These are phyloP conservation scores for Stephanodiscus triporus DNA, from an alignment of 108 stramenopile species.

Conservation along the genomic window DNA sequence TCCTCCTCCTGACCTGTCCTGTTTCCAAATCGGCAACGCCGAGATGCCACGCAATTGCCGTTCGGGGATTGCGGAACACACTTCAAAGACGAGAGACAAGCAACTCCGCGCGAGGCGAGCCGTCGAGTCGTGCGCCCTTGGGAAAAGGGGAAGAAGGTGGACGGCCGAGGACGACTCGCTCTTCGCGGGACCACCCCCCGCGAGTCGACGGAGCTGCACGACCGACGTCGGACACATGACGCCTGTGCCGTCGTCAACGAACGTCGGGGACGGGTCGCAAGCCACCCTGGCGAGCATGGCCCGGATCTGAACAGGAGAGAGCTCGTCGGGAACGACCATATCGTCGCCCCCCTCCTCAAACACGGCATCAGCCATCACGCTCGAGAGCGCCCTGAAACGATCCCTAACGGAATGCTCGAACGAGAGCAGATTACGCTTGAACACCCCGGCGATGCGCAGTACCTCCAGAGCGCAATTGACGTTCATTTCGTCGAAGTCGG, in stretches of 20 bases:
- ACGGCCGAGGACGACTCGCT: slow-evolving; percentile 2
- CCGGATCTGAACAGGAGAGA: slow-evolving; percentile 74
- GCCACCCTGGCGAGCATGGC: slow-evolving; percentile 67
- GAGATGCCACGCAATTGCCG: slow-evolving; percentile 67
- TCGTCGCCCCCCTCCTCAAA: slow-evolving; percentile 15
- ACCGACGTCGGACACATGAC: slow-evolving; percentile 42
- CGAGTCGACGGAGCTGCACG: slow-evolving; percentile 51
- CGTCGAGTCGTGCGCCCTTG: slow-evolving; percentile 57
- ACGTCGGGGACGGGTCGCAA: slow-evolving; percentile 39
- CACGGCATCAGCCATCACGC: slow-evolving; percentile 48
- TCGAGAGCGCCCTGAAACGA: slow-evolving; percentile 55
- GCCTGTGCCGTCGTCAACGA: slow-evolving; percentile 40
- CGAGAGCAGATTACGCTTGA: slow-evolving; percentile 50
- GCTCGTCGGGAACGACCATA: slow-evolving; percentile 61
- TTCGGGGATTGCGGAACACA: slow-evolving; percentile 79
- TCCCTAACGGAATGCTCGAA: slow-evolving; percentile 68
- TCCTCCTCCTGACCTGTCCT: slow-evolving; percentile 39
- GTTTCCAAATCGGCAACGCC: slow-evolving; percentile 71
- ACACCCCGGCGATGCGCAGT: slow-evolving; percentile 70
- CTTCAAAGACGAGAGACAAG: slow-evolving; percentile 78
- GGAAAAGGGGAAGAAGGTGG: slow-evolving; percentile 45
- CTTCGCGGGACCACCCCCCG: slow-evolving; percentile 6
- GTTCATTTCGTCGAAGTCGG: slow-evolving; percentile 79
- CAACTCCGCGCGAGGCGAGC: slow-evolving; percentile 65
- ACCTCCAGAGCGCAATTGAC: slow-evolving; percentile 78